These are phyloP conservation scores for Citropsis articulata DNA, from an alignment of 345 rosid genomes.

Conservation along the genomic window DNA sequence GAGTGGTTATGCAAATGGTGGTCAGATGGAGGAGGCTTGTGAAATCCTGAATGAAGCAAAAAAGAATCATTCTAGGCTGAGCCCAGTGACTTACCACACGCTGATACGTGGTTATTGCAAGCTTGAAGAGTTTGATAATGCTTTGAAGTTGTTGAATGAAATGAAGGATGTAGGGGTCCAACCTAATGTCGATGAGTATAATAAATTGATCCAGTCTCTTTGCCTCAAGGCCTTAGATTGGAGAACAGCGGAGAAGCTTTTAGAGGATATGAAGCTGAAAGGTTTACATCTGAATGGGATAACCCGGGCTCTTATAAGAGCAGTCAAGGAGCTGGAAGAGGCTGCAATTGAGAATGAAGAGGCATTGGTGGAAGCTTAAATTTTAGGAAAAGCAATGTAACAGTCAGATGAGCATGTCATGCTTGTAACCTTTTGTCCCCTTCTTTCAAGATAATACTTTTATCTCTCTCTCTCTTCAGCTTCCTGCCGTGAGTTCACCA, in stretches of 20 bases:
- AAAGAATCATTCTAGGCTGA: constrained; percentile 63
- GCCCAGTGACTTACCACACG: constrained; percentile 66
- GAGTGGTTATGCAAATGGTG: constrained; percentile 71
- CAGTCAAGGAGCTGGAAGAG: constrained; percentile 74
- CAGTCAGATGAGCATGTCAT: neutral
- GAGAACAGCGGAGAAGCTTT: constrained; percentile 65
- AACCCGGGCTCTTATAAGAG: constrained; percentile 62
- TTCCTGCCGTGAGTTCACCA: neutral
- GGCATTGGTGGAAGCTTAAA: constrained; percentile 26
- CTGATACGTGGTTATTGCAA: constrained; percentile 82
- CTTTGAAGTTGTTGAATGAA: constrained; percentile 60
- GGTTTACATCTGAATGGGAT: constrained; percentile 72
- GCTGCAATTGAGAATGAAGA: constrained; percentile 37
- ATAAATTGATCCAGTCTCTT: constrained; percentile 72
- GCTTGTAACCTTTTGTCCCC: neutral
- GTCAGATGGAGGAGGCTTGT: constrained; percentile 68
- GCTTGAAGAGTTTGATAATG: constrained; percentile 69
- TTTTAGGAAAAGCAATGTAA: neutral
- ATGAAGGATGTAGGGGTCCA: constrained; percentile 64
- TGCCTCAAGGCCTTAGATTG: constrained; percentile 79
- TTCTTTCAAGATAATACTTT: neutral
- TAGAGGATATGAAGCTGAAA: constrained; percentile 59
- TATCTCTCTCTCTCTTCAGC: neutral
- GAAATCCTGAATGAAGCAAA: constrained; percentile 61
- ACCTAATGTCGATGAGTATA: constrained; percentile 71